Evolutionary conservation across 805 yeast genomes (phyloP), one percentile per base, ranked within the genome.

Genomic region (Metschnikowia rubicola): DNA sequence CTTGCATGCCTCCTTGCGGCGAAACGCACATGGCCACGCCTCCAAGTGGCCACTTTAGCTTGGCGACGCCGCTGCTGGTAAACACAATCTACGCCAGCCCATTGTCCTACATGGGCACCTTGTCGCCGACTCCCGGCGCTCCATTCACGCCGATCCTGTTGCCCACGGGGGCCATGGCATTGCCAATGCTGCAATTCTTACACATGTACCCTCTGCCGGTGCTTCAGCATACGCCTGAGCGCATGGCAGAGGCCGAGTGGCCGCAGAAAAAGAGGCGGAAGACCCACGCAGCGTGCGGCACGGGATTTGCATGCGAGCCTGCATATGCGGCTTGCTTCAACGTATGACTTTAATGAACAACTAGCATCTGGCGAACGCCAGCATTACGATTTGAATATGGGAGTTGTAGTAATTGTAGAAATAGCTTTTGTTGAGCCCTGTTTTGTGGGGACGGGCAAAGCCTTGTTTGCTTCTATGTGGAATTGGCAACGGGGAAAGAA

Each of bases 41-140:
- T 4, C 36, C 46, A 7, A 12, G 32, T 21, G 21, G 29, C 21
- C 38, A 30, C 30, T 34, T 36, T 17, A 50, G 50, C n/a, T 41
- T 42, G 43, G 47, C 50, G 30, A 48, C 53, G 29, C 52, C 43
- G n/a, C 54, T 47, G 8, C 34, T 39, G 46, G 43, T 49, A n/a
- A 38, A 37, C 36, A 36, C 52, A 11, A 41, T 43, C 21, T 39
- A 43, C 44, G 34, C 50, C 32, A 48, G 52, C 21, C 56, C 54
- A 5, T 30, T 41, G 28, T 37, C 54, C 10, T 41, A 43, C 36
- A 26, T 37, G 11, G 42, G 43, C 30, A 44, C 38, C 28, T 31
- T 44, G 21, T 43, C 56, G 37, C 47, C 47, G 5, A 17, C 43
- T 0, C 47, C 47, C 15, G 43, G 35, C 6, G 51, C 51, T 4